Evolutionary conservation across 345 rosid species (phyloP).

Genomic region (Citrus cavaleriei): DNA sequence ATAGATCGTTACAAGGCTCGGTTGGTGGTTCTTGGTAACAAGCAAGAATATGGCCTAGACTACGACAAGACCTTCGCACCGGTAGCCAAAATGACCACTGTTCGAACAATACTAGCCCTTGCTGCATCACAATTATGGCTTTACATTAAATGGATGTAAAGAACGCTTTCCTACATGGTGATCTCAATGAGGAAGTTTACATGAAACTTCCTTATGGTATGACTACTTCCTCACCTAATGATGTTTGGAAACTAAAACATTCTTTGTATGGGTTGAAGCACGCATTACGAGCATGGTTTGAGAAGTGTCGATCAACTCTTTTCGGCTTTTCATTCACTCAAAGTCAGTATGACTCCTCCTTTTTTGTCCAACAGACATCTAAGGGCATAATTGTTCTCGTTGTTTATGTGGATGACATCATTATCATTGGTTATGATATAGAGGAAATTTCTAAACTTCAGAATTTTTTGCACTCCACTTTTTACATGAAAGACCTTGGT

Average conservation of each 20-base stretch:
- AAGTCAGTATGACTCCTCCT: not conserved
- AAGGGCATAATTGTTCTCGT: not conserved
- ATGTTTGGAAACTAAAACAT: not conserved
- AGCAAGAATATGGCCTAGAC: not conserved
- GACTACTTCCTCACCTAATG: not conserved
- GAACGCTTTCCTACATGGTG: not conserved
- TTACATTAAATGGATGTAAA: not conserved
- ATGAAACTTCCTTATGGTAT: not conserved
- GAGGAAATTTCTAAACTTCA: too few species aligned
- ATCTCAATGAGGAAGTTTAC: not conserved
- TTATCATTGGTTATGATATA: not conserved
- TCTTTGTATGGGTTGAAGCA: slow-evolving; percentile 4
- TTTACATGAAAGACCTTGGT: too few species aligned
- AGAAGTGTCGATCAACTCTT: not conserved
- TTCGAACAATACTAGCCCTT: not conserved
- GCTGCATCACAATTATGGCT: not conserved
- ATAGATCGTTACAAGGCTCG: not conserved
- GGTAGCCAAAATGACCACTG: not conserved
- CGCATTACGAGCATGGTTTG: not conserved
- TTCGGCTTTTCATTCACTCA: not conserved
- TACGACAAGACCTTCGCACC: not conserved
- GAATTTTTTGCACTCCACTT: too few species aligned
- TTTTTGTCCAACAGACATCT: not conserved
- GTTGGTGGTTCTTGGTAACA: not conserved
- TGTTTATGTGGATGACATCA: slow-evolving; percentile 4